phyloP scores from a whole-genome alignment of 257 asterid species.

The Plantago ovata region DNA sequence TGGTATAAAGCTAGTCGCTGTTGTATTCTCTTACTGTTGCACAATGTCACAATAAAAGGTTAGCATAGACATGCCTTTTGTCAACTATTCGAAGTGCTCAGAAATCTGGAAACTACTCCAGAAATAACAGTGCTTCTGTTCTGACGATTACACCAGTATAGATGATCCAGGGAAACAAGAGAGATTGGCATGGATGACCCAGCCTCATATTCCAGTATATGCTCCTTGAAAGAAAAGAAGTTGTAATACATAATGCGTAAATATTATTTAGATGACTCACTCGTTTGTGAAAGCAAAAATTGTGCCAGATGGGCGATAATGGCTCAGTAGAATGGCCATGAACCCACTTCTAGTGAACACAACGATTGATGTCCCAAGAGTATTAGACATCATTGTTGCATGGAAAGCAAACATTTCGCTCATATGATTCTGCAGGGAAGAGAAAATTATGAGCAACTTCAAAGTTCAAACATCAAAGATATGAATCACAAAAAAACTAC shows the following conservation, averaged over 20 bases:
- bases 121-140: neutral
- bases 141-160: neutral
- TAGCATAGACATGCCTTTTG: constrained; percentile 1
- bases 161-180: neutral
- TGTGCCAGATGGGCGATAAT: constrained; percentile 93
- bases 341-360: constrained; percentile 94
- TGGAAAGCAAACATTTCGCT: constrained; percentile 99
- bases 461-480: constrained; percentile 3
- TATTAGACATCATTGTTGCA: constrained; percentile 96
- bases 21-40: constrained; percentile 81
- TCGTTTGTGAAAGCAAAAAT: constrained; percentile 94
- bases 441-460: constrained; percentile 13
- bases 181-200: neutral
- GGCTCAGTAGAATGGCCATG: constrained; percentile 95
- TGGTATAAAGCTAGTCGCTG: constrained; percentile 90
- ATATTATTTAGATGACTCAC: constrained; percentile 40
- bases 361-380: constrained; percentile 86
- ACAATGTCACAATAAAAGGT: constrained; percentile 16
- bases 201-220: neutral
- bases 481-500: constrained; percentile 4
- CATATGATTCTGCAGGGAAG: constrained; percentile 78
- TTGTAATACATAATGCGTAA: neutral
- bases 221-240: neutral
- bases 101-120: neutral
- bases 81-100: neutral